phyloP scores from a whole-genome alignment of 805 yeast genomes.

The Cyberlindnera mississippiensis region DNA sequence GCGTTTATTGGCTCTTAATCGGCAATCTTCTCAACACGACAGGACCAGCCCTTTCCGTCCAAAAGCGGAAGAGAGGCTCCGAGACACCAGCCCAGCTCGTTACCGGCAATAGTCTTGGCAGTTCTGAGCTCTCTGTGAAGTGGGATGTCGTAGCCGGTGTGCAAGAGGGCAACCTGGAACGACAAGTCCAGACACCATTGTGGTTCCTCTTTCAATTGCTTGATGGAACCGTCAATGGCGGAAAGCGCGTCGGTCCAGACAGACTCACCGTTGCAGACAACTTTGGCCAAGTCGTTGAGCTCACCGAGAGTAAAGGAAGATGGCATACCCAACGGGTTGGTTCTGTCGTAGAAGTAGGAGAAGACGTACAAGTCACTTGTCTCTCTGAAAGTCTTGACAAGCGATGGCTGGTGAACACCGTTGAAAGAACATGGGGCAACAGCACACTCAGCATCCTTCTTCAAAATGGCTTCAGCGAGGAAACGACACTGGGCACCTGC shows the following conservation, averaged over 20 bases:
- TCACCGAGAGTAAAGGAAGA: slow-evolving; percentile 81
- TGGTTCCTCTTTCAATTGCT: slow-evolving; percentile 71
- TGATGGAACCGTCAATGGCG: slow-evolving; percentile 64
- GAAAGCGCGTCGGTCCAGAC: slow-evolving; percentile 66
- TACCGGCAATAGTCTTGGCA: slow-evolving; percentile 82
- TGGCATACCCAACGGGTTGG: slow-evolving; percentile 95
- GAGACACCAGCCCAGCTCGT: slow-evolving; percentile 97
- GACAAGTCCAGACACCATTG: slow-evolving; percentile 92
- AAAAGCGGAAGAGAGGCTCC: slow-evolving; percentile 95
- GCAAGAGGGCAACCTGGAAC: slow-evolving; percentile 84
- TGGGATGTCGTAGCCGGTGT: slow-evolving; percentile 97
- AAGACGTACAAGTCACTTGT: slow-evolving; percentile 81
- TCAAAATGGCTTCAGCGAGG: slow-evolving; percentile 75
- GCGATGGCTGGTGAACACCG: slow-evolving; percentile 95
- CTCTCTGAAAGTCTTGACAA: slow-evolving; percentile 68
- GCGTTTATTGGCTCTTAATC: slow-evolving; percentile 4
- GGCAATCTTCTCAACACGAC: slow-evolving; percentile 33
- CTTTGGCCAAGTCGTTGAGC: slow-evolving; percentile 71
- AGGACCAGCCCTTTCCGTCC: slow-evolving; percentile 69
- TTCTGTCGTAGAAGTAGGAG: slow-evolving; percentile 93
- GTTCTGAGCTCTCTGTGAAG: slow-evolving; percentile 84
- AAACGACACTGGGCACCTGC: slow-evolving; percentile 82
- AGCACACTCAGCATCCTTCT: slow-evolving; percentile 76
- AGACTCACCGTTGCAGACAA: slow-evolving; percentile 81
- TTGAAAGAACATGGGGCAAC: slow-evolving; percentile 89